Base-by-base conservation (phyloP, 495 filamentous ascomycete genomes). In the Apiosordaria backusii region DNA sequence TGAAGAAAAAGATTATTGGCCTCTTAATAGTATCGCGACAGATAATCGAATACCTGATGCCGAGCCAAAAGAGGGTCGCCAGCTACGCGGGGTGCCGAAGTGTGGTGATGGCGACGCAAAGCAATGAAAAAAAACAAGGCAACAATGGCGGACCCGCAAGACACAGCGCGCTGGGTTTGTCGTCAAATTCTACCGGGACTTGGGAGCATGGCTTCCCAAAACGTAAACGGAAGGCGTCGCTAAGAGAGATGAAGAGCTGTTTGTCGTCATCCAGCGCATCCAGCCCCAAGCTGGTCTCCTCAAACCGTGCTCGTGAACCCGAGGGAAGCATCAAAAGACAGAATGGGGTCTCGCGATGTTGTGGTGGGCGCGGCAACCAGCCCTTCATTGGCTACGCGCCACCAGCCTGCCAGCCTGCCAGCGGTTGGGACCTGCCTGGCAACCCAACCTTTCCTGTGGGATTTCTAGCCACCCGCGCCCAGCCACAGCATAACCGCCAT, bases 271-370 rank as follows among this genome's bases (percentile, higher is more conserved):
- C 21, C 57, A 69, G 62, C 55, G n/a, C 61, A 45, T 29, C 62
- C 65, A 67, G 64, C 67, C 68, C 66, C 60, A 27, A 18, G 53
- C n/a, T 55, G 57, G 16, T 59, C 24, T 59, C 21, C 57, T 25
- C 22, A 25, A 5, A 59, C 19, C 24, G 22, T 60, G 19, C 24
- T n/a, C 15, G 23, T 24, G 24, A n/a, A 21, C 59, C 16, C 23
- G 26, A 26, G 61, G 67, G 65, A 72, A 71, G 63, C 67, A 59
- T 57, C 35, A 6, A 19, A 61, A 35, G n/a, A 27, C n/a, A 35
- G 26, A 59, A 72, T 55, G 65, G 66, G 67, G 65, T 66, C 67
- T 67, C 68, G 70, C 71, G 67, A 75, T 75, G 74, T 77, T 75
- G 70, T 77, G 75, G 73, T 75, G 65, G 71, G 67, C 71, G 68